Percentiles rank a stretch among this genome's conserved stretches.
phyloP scores from a whole-genome alignment of 345 rosid species.

The Toxicodendron radicans region DNA sequence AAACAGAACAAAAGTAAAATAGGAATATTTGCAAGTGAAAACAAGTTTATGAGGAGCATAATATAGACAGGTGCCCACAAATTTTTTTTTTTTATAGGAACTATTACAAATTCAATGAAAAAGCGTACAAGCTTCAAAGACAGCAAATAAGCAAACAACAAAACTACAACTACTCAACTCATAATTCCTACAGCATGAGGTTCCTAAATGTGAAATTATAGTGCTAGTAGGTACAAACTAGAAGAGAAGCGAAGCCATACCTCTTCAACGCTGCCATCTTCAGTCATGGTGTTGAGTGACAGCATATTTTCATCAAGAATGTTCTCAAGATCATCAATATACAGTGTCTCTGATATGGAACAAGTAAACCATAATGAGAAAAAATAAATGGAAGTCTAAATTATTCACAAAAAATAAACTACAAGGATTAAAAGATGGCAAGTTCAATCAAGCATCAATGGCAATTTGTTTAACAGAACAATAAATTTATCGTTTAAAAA shows the following conservation, averaged over 20 bases:
- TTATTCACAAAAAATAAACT: not conserved
- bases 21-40: not conserved
- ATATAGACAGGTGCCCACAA: not conserved
- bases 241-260: slow-evolving; percentile 26
- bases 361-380: not conserved
- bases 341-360: slow-evolving; percentile 51
- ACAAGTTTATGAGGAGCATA: not conserved
- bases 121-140: not conserved
- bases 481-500: not conserved
- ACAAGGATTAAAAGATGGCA: not conserved
- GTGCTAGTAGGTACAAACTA: not conserved
- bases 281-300: slow-evolving; percentile 63
- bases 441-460: too few species aligned
- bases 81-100: not conserved
- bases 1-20: not conserved
- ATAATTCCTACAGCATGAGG: not conserved
- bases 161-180: not conserved
- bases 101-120: not conserved
- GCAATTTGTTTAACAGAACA: too few species aligned
- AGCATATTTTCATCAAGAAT: slow-evolving; percentile 56
- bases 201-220: not conserved
- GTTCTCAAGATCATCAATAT: slow-evolving; percentile 67
- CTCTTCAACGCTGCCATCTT: slow-evolving; percentile 89
- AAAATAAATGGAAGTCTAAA: not conserved
- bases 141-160: not conserved